phyloP scores from a whole-genome alignment of 2,329 filamentous ascomycete species.

The Leptographium lundbergii region DNA sequence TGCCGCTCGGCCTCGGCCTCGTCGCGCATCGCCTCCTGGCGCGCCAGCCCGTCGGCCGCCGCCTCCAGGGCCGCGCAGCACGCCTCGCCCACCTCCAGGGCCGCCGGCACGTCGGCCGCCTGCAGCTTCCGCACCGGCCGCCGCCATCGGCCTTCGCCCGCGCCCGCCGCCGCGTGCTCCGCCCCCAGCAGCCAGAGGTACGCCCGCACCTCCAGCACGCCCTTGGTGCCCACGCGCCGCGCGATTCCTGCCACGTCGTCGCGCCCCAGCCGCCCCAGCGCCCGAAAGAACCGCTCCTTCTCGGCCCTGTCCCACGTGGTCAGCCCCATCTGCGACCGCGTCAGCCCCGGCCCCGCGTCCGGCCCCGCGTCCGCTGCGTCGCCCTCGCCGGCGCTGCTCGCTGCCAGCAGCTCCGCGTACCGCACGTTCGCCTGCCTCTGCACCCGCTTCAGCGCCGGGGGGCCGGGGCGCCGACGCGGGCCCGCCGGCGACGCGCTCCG shows the following conservation, averaged over 20 bases:
- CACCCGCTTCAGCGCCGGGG: conserved; percentile 30
- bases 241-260: conserved; percentile 48
- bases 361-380: conserved; percentile 15
- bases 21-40: conserved; percentile 52
- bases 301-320: conserved; percentile 59
- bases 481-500: not conserved
- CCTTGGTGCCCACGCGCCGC: conserved; percentile 53
- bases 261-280: conserved; percentile 50
- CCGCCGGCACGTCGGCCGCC: conserved; percentile 50
- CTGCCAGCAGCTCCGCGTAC: conserved; percentile 38
- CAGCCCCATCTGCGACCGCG: conserved; percentile 50
- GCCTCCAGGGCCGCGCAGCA: conserved; percentile 55
- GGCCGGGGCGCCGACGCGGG: no score
- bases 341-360: conserved; percentile 19
- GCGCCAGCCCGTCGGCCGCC: conserved; percentile 52
- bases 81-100: conserved; percentile 55
- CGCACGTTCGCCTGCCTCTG: conserved; percentile 28
- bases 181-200: conserved; percentile 53
- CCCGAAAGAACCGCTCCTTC: conserved; percentile 57
- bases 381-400: conserved; percentile 23
- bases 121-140: conserved; percentile 23
- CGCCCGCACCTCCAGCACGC: conserved; percentile 57
- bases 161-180: conserved; percentile 13
- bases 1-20: conserved; percentile 43
- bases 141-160: conserved; percentile 13